A percentile compares a stretch with the other conserved stretches of the same genome.
phyloP scores from a whole-genome alignment of 306 rosid genomes.

The Citrullus colocynthis region DNA sequence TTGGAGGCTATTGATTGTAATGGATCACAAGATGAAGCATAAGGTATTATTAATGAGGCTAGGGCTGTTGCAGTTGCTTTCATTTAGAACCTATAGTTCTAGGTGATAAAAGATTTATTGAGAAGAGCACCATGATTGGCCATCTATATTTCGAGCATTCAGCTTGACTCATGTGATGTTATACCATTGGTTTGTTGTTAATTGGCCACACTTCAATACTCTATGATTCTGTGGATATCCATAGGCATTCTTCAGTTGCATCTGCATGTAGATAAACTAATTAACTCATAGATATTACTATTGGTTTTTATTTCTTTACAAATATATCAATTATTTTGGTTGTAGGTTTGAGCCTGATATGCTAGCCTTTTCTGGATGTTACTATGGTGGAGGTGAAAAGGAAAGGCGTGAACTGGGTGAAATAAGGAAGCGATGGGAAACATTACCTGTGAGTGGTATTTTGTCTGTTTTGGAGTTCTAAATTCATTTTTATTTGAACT shows the following conservation, averaged over 20 bases:
- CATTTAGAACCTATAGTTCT: not conserved
- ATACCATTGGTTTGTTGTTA: not conserved
- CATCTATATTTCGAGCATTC: not conserved
- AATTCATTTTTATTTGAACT: not conserved
- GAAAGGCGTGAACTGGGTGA: conserved; percentile 86
- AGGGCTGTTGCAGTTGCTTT: not conserved
- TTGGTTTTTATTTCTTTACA: not conserved
- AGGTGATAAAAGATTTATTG: not conserved
- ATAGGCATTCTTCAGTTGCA: not conserved
- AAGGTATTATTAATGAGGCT: no score
- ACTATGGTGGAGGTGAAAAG: conserved; percentile 95
- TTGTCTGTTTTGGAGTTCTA: not conserved
- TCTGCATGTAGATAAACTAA: not conserved
- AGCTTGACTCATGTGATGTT: not conserved
- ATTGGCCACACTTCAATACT: not conserved
- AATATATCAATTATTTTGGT: conserved; percentile 15
- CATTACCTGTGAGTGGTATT: conserved; percentile 74
- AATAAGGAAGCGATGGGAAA: conserved; percentile 94
- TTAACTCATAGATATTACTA: not conserved
- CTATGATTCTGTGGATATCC: not conserved
- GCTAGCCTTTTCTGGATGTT: conserved; percentile 99
- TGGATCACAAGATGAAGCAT: not conserved
- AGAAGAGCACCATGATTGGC: not conserved
- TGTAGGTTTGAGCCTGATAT: conserved; percentile 98
- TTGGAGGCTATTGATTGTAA: not conserved